These are phyloP conservation scores for Elongisporangium prolatum DNA, from an alignment of 352 stramenopile genomes.

Conservation along the genomic window DNA sequence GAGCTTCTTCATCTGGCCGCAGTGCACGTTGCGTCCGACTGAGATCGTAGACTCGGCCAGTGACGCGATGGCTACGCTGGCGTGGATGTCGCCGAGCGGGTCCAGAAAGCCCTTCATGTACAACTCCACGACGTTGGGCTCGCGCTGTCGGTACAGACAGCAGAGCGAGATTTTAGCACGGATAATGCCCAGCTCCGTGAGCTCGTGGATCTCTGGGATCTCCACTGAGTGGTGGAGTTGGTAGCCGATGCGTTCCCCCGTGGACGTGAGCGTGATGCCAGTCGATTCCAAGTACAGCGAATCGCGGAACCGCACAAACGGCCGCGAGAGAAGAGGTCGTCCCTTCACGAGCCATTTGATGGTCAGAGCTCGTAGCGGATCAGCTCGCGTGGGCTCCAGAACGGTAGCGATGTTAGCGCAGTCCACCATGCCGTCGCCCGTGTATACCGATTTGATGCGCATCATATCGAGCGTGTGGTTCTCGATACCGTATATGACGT, in stretches of 20 bases:
- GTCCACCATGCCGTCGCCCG: conserved; percentile 41
- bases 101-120: conserved; percentile 27
- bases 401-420: conserved; percentile 33
- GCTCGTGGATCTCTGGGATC: conserved; percentile 34
- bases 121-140: conserved; percentile 31
- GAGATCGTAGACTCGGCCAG: conserved; percentile 22
- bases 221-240: conserved; percentile 55
- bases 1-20: conserved; percentile 33
- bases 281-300: conserved; percentile 53
- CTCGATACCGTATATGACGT: conserved; percentile 51
- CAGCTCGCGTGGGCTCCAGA: conserved; percentile 16
- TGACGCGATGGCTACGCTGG: conserved; percentile 21
- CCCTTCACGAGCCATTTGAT: conserved; percentile 52
- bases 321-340: conserved; percentile 25
- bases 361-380: conserved; percentile 32
- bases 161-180: conserved; percentile 48
- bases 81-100: conserved; percentile 20
- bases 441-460: conserved; percentile 47
- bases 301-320: conserved; percentile 46
- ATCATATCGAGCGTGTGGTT: conserved; percentile 38
- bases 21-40: conserved; percentile 19
- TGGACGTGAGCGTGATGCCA: conserved; percentile 27
- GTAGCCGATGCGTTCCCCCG: conserved; percentile 41
- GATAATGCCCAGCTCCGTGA: conserved; percentile 25
- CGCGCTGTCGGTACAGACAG: conserved; percentile 36